phyloP scores from a whole-genome alignment of 2,329 filamentous ascomycete genomes.

The Leptographium lundbergii region DNA sequence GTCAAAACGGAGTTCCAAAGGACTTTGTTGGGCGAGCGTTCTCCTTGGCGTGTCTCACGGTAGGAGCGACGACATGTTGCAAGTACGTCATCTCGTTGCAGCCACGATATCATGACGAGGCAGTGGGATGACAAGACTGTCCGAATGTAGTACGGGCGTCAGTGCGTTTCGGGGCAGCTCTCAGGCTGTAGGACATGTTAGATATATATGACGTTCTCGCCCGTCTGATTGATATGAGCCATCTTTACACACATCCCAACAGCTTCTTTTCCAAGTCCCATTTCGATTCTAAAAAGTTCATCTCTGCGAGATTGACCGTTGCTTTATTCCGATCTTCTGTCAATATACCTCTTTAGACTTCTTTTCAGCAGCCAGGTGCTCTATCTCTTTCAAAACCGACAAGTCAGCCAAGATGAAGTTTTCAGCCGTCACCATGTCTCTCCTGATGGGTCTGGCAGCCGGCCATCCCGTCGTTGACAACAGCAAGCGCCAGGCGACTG shows the following conservation, averaged over 20 bases:
- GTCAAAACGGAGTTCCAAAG: not conserved
- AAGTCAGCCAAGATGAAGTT: not conserved
- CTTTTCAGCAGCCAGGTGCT: not conserved
- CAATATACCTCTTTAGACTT: not conserved
- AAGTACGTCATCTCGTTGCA: not conserved
- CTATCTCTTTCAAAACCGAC: not conserved
- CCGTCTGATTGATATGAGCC: not conserved
- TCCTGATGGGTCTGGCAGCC: not conserved
- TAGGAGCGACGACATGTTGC: not conserved
- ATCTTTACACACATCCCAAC: not conserved
- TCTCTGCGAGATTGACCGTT: not conserved
- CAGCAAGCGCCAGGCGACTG: not conserved
- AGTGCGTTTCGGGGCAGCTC: not conserved
- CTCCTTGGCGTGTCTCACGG: not conserved
- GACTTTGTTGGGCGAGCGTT: not conserved
- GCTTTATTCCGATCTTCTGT: not conserved
- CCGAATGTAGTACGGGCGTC: too few relatives aligned
- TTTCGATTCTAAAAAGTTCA: not conserved
- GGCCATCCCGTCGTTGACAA: not conserved
- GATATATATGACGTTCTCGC: not conserved
- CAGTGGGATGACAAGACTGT: too few relatives aligned
- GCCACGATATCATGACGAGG: not conserved
- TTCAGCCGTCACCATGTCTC: not conserved
- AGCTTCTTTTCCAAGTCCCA: not conserved
- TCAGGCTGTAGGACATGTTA: not conserved